Base-by-base conservation (phyloP, 805 yeast genomes). In the Wickerhamiella musiphila region DNA sequence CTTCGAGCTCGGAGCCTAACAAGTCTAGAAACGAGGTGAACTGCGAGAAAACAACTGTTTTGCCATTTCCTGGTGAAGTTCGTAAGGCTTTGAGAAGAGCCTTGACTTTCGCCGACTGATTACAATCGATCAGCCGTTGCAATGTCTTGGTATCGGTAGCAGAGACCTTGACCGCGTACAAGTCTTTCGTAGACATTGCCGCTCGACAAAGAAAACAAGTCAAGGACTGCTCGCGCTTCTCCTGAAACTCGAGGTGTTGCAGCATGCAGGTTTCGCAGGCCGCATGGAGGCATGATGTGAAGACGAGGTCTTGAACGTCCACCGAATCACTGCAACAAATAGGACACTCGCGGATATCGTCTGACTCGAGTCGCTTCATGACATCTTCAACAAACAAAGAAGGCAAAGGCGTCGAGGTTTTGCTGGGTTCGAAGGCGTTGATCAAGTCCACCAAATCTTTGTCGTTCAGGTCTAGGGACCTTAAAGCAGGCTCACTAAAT, bases 21-120 rank as follows among this genome's bases (percentile, higher is more conserved):
- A 81, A 57, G 49, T 82, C 94, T 37, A 84, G 51, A 46, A 71
- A 86, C 0, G 79, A 65, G 0, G 94, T 78, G 45, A 84, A 84
- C 44, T 86, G 95, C 2, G 94, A 82, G 47, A 86, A 86, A 0
- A 86, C 84, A 31, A 86, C 83, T 3, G 78, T 70, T 45, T 78
- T 82, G 11, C 70, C 71, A 0, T 75, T 68, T 6, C 67, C 60
- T 11, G 67, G 64, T 11, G 77, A 53, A 18, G 53, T 55, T 23
- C 66, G 57, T 12, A 82, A 52, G 45, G 77, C 82, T 4, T 60
- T 53, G 4, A 78, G 36, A 17, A 83, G 57, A 0, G 92, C 82
- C 41, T 69, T 68, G 10, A 79, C 60, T 49, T 83, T 83, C 1
- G 92, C 68, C 0, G 93, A 75, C 30, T 72, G 64, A 12, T 55